Evolutionary conservation across 2,329 filamentous ascomycete genomes (phyloP), one percentile per base, ranked within the genome.

Genomic region (Pseudogymnoascus sp.): DNA sequence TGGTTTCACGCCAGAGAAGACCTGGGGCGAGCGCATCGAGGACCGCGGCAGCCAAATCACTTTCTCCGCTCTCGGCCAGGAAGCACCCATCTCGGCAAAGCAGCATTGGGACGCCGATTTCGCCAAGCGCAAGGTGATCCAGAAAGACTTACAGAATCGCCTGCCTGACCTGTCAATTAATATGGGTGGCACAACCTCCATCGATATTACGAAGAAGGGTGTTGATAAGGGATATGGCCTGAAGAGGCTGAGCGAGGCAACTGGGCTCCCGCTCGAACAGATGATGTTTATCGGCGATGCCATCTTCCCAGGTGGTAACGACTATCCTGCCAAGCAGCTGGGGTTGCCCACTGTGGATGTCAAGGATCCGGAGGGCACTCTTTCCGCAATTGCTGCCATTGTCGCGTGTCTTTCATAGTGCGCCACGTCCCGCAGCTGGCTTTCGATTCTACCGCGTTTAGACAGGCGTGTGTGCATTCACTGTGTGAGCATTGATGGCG

Each of bases 201-300:
- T 77, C 48, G 75, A 76, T 62, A 73, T 77, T 35, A 77, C 74
- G 3, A 68, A 70, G 40, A 68, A 73, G 63, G 75, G 74, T 27
- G 74, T 76, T 33, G 73, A 76, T 64, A 77, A 77, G 69, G 48
- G 48, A 35, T 55, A 55, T n/a, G 48, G 48, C 9, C 48, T 55
- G 74, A 55, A 35, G 48, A 55, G 48, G 2, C 48, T 55, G 9
- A 55, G 48, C 5, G 48, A 55, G 48, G 48, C 48, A 9, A 55
- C 29, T 3, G 42, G 70, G 73, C 62, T 76, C 21, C 65, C 72
- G 21, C 69, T 76, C 18, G 70, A 74, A 60, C 63, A 71, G 64
- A 75, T 76, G 70, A 70, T 76, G 67, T 76, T 76, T 61, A 73
- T 77, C n/a, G 74, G 74, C 8, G 74, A 76, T 64, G 75, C 74